Evolutionary conservation across 139 green algal genomes (phyloP).

Genomic region (Volvox africanus): DNA sequence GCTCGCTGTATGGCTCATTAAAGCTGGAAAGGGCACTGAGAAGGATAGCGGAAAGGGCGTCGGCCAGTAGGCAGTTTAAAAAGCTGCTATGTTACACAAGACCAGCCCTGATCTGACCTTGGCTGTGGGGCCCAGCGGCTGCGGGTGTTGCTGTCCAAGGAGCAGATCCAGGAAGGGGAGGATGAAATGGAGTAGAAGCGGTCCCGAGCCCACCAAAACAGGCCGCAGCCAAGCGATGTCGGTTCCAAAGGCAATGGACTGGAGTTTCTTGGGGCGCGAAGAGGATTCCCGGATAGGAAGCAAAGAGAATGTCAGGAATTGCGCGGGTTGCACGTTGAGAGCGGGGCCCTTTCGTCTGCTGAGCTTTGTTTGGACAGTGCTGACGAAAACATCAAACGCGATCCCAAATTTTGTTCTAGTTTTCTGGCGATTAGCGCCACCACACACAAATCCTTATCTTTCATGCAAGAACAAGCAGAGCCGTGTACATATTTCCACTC

Average conservation of each 20-base stretch:
- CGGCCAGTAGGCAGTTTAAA: no score
- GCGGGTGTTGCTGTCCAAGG: neutral
- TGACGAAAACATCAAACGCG: neutral
- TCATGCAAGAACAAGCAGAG: no score
- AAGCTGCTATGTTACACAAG: no score
- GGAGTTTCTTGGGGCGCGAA: neutral
- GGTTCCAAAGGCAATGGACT: neutral
- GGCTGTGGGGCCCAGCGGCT: neutral
- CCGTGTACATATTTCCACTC: no score
- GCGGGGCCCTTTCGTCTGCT: neutral
- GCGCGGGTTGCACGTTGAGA: neutral
- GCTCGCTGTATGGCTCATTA: no score
- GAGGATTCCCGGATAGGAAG: neutral
- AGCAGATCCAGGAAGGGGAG: neutral
- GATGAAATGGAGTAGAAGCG: slow-evolving; percentile 12
- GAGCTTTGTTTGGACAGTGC: neutral
- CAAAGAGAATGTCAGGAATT: neutral
- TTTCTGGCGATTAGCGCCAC: no score
- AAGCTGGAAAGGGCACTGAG: no score
- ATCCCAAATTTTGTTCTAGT: no score
- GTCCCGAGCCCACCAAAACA: neutral
- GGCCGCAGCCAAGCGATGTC: neutral
- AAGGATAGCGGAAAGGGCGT: no score
- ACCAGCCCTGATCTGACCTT: neutral
- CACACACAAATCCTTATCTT: no score